Conservation (phyloP, 1,139 yeast genomes). For the Scheffersomyces titani region DNA sequence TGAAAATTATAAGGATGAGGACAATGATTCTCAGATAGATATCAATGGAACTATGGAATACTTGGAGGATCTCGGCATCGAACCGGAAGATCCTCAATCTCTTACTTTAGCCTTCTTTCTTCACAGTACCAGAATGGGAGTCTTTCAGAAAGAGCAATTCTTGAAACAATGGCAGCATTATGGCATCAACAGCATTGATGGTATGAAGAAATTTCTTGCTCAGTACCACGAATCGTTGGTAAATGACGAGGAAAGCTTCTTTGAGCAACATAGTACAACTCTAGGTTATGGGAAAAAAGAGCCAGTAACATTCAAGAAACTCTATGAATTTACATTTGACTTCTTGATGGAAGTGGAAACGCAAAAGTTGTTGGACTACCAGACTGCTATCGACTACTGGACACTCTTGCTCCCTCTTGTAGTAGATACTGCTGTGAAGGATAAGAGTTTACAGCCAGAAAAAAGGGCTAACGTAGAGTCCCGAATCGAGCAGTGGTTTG, state of each 20-base stretch:
- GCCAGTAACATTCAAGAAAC: slow-evolving; percentile 44
- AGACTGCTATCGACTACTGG: slow-evolving; percentile 81
- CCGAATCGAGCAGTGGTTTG: slow-evolving; percentile 53
- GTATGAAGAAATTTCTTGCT: slow-evolving; percentile 51
- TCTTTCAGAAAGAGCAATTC: slow-evolving; percentile 51
- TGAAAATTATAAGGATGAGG: slow-evolving; percentile 32
- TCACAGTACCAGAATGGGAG: slow-evolving; percentile 66
- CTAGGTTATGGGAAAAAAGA: slow-evolving; percentile 4
- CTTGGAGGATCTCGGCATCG: slow-evolving; percentile 63
- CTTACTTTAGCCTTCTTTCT: slow-evolving; percentile 71
- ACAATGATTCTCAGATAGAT: slow-evolving; percentile 41
- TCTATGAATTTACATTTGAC: slow-evolving; percentile 72
- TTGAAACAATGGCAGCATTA: slow-evolving; percentile 55
- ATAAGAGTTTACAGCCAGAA: not conserved
- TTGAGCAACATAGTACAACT: not conserved
- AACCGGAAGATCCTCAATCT: slow-evolving; percentile 72
- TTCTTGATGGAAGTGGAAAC: slow-evolving; percentile 62
- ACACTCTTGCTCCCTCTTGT: slow-evolving; percentile 50
- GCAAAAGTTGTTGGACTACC: slow-evolving; percentile 59
- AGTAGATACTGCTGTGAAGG: slow-evolving; percentile 3
- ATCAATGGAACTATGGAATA: slow-evolving; percentile 77
- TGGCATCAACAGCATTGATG: slow-evolving; percentile 36
- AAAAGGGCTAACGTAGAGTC: not conserved
- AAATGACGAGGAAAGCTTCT: not conserved
- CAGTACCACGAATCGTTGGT: slow-evolving; percentile 35